Conservation (phyloP, 1,139 yeast genomes). For the Hyphopichia fennica region DNA sequence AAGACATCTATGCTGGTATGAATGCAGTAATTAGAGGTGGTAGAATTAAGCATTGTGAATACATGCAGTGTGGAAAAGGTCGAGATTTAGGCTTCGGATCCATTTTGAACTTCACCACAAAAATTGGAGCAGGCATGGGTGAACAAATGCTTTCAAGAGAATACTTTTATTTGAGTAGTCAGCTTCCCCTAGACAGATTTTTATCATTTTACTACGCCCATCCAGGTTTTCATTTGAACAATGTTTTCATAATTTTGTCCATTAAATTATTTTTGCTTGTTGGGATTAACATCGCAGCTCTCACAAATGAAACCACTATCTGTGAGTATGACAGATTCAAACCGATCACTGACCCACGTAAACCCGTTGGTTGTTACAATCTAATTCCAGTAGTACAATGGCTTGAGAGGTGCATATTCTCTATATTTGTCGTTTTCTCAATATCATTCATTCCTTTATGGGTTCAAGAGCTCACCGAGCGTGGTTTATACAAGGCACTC, state of each 20-base stretch:
- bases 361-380: conserved; percentile 48
- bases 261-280: conserved; percentile 48
- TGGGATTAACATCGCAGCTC: conserved; percentile 47
- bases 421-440: conserved; percentile 50
- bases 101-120: conserved; percentile 53
- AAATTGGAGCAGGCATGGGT: conserved; percentile 62
- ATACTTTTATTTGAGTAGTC: conserved; percentile 50
- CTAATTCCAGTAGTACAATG: conserved; percentile 51
- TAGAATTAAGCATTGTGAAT: conserved; percentile 56
- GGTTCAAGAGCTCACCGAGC: conserved; percentile 51
- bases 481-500: conserved; percentile 48
- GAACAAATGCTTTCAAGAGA: conserved; percentile 57
- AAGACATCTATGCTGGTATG: conserved; percentile 60
- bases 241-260: conserved; percentile 50
- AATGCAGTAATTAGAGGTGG: conserved; percentile 54
- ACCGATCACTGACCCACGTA: conserved; percentile 49
- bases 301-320: conserved; percentile 43
- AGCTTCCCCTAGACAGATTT: conserved; percentile 50
- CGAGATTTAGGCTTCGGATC: conserved; percentile 57
- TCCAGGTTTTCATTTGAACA: conserved; percentile 57
- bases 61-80: conserved; percentile 59
- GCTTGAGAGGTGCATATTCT: conserved; percentile 49
- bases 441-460: conserved; percentile 52
- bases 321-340: conserved; percentile 46
- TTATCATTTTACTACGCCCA: conserved; percentile 57